Evolutionary conservation across 2,329 filamentous ascomycete genomes (phyloP), one percentile per base, ranked within the genome.

Genomic region (Ceratocystiopsis minuta): DNA sequence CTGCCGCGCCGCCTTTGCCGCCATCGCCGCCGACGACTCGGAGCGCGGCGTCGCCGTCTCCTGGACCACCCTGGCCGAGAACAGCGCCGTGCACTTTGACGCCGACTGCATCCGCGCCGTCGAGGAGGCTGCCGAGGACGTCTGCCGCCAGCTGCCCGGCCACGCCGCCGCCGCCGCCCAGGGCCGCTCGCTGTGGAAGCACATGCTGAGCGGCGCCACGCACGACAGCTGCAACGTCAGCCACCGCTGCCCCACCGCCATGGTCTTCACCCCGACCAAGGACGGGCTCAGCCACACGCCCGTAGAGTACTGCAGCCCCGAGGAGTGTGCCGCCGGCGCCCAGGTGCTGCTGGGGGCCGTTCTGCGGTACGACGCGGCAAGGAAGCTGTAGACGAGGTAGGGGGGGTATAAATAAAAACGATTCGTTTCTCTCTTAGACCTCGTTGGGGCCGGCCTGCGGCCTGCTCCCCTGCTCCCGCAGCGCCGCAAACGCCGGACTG

Each of bases 61-160:
- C 13, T 81, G 77, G 65, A 60, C 59, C 5, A 63, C 74, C 2
- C 76, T 83, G 51, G 75, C 74, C 48, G 64, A 72, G 42, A 72
- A 65, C 4, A 66, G 70, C 0, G 75, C 76, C 0, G 70, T 75
- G 0, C 63, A 64, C 20, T 86, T 86, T 57, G 65, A 84, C 50
- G 55, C 65, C 6, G 72, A 75, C 48, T 85, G 80, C 52, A 76
- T 86, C 43, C 55, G 60, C 1, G 78, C 75, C 35, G 76, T 85
- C 5, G 63, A 68, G 41, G 63, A 70, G 35, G 72, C 77, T n/a
- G 75, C 77, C 0, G 44, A 42, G 6, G 45, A 20, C 2, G 9
- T n/a, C 9, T 31, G 40, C 12, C 31, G 24, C 4, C n/a, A 33
- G 3, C 15, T n/a, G 15, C 24, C 33, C 28, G 4, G 0, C 16